phyloP scores from a whole-genome alignment of 768 basidiomycete species.

The Terana coerulea region DNA sequence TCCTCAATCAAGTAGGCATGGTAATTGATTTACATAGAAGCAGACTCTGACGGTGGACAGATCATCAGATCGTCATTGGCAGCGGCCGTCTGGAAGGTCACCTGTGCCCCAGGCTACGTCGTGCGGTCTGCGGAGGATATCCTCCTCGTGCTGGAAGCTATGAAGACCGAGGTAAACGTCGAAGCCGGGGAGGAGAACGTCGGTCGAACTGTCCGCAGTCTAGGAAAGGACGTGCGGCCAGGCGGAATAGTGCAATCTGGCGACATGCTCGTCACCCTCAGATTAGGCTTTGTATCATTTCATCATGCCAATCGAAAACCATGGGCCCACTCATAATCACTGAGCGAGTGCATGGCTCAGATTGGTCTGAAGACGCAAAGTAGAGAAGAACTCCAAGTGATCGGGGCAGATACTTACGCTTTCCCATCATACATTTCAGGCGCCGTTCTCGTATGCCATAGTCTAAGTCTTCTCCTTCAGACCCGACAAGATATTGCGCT shows the following conservation, averaged over 20 bases:
- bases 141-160: conserved; percentile 54
- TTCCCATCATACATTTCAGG: too few relatives aligned
- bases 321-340: too few relatives aligned
- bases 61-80: conserved; percentile 32
- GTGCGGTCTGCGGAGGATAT: conserved; percentile 40
- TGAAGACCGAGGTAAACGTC: conserved; percentile 61
- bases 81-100: conserved; percentile 50
- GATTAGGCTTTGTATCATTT: too few relatives aligned
- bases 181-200: conserved; percentile 41
- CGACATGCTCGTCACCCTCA: conserved; percentile 40
- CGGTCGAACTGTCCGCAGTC: conserved; percentile 37
- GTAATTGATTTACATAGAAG: background rate
- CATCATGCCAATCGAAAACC: too few relatives aligned
- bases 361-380: too few relatives aligned
- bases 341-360: too few relatives aligned
- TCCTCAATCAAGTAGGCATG: too few relatives aligned
- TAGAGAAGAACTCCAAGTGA: too few relatives aligned
- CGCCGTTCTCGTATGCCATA: too few relatives aligned
- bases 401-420: too few relatives aligned
- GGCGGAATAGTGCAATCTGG: conserved; percentile 46
- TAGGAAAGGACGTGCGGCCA: conserved; percentile 39
- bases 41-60: background rate
- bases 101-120: conserved; percentile 37
- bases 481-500: too few relatives aligned
- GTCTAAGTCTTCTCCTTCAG: too few relatives aligned